These are phyloP conservation scores for Eucalyptus regnans DNA, from an alignment of 345 rosid genomes.

Conservation along the genomic window DNA sequence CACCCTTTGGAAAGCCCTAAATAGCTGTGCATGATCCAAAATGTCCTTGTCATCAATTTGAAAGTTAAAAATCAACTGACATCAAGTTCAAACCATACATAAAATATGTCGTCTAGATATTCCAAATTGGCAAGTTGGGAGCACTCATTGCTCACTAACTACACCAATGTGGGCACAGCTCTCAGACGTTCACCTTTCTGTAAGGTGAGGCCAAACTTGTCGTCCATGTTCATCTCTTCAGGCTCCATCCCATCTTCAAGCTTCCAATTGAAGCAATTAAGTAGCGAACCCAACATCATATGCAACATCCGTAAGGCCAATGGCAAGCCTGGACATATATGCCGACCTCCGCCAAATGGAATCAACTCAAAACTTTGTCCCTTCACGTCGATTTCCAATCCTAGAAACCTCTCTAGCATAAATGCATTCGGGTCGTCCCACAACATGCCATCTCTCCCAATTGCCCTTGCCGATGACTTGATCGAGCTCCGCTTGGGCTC, in stretches of 20 bases:
- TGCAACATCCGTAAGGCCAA: slow-evolving; percentile 14
- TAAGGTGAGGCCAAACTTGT: slow-evolving; percentile 4
- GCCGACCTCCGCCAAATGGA: slow-evolving; percentile 11
- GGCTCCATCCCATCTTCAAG: background rate
- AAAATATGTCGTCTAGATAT: background rate
- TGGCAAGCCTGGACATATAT: slow-evolving; percentile 31
- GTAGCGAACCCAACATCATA: slow-evolving; percentile 26
- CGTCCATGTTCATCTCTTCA: background rate
- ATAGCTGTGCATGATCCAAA: too few species aligned
- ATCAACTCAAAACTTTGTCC: slow-evolving; percentile 6
- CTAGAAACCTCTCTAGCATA: slow-evolving; percentile 17
- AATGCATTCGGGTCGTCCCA: slow-evolving; percentile 14
- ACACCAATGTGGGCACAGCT: background rate
- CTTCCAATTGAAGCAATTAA: slow-evolving; percentile 12
- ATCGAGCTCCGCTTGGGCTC: slow-evolving; percentile 4
- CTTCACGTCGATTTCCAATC: slow-evolving; percentile 1
- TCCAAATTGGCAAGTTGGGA: background rate
- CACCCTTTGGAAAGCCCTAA: too few species aligned
- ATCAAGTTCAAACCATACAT: background rate
- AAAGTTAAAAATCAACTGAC: too few species aligned
- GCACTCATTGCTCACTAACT: background rate
- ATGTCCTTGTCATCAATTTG: too few species aligned
- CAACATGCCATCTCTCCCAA: slow-evolving; percentile 18
- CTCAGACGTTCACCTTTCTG: slow-evolving; percentile 4
- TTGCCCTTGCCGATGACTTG: slow-evolving; percentile 9